Evolutionary conservation across 2,329 filamentous ascomycete species (phyloP), one percentile per base, ranked within the genome.

Genomic region (Thielaviopsis populi): DNA sequence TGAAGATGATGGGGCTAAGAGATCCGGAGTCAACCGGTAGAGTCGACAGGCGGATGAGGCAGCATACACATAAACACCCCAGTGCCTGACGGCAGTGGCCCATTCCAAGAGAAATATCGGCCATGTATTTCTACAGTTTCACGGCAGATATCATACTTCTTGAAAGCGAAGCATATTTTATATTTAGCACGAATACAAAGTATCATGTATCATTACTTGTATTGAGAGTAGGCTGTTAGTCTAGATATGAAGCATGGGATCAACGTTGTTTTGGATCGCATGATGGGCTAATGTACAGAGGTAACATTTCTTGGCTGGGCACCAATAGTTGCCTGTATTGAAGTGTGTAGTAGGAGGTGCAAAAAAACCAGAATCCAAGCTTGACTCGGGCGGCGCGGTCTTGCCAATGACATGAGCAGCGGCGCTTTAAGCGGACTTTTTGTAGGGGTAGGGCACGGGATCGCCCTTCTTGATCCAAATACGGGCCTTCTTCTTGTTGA

Each of bases 401-500:
- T 46, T 19, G n/a, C 8, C 3, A 61, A 3, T 10, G 3, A 50
- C 24, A 42, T n/a, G 2, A 41, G 7, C 13, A 42, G 3, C 11
- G 17, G 19, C 19, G 13, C n/a, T 59, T 30, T 62, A 65, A 27
- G 7, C 69, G 42, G 68, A 40, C 61, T 70, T 63, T 73, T 81
- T 83, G 69, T 77, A 86, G 1, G 83, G 83, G 64, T 84, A 86
- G 66, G 76, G 78, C 22, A 91, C 77, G 63, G 85, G 80, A 72
- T 90, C 88, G 24, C 73, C 74, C 79, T 94, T 96, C 71, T 88
- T 83, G 71, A 89, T 78, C 83, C 87, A 95, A 68, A 96, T 83
- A 78, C 91, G 90, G 72, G 85, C 86, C 81, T 86, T 89, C 82
- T 90, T 95, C 81, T 96, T 96, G 66, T 82, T 95, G 17, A 80